phyloP scores from a whole-genome alignment of 202 grass and related monocot genomes.

The Brachypodium distachyon region DNA sequence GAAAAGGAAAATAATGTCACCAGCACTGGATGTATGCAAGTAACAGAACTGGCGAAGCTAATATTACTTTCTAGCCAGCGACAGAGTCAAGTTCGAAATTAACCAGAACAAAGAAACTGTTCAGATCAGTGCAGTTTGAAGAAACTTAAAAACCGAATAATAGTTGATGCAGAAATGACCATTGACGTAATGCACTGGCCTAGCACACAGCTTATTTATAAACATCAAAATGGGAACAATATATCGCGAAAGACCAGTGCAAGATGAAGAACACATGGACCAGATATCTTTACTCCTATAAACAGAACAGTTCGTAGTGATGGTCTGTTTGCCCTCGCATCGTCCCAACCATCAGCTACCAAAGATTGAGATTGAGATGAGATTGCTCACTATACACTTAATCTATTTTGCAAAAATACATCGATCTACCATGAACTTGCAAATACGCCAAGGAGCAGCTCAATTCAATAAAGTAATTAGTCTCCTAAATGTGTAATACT shows the following conservation, averaged over 20 bases:
- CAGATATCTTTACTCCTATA: too few relatives aligned
- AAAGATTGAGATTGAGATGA: too few relatives aligned
- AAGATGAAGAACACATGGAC: not conserved
- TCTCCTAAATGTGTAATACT: too few relatives aligned
- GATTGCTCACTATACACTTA: too few relatives aligned
- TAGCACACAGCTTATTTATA: constrained; percentile 3
- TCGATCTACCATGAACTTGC: too few relatives aligned
- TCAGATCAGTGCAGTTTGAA: not conserved
- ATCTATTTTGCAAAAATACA: too few relatives aligned
- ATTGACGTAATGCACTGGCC: not conserved
- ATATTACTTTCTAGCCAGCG: not conserved
- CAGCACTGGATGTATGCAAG: not conserved
- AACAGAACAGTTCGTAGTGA: too few relatives aligned
- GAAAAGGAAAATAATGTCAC: not conserved
- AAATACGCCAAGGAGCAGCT: too few relatives aligned
- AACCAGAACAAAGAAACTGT: not conserved
- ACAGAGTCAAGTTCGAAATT: not conserved
- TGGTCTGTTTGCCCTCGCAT: too few relatives aligned
- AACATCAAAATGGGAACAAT: not conserved
- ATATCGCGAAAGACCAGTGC: not conserved
- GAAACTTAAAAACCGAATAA: not conserved
- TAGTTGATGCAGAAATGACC: not conserved
- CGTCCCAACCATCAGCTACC: too few relatives aligned
- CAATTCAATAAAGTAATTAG: too few relatives aligned
- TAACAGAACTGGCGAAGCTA: not conserved